Evolutionary conservation across 2,329 filamentous ascomycete species (phyloP), one percentile per base, ranked within the genome.

Genomic region (Xylariomycetidae sp.): DNA sequence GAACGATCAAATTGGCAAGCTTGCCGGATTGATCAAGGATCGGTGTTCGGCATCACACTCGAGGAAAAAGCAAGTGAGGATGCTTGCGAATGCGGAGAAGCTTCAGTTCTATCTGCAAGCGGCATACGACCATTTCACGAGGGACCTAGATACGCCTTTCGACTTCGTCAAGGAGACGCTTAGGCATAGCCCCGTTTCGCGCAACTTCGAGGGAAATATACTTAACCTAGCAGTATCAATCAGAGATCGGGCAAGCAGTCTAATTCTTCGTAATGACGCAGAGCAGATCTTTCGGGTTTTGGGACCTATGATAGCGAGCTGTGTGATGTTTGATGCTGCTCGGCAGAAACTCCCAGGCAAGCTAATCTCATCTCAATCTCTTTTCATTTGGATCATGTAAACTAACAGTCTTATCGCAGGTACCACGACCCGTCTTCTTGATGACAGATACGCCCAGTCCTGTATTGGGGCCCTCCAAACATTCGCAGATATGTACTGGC

Each of bases 1-100:
- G 41, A 54, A 69, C 30, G 56, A 62, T 15, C 71, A 76, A 53
- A 58, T 69, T 12, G 51, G 55, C 14, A 66, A 67, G 40, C 57
- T 75, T 2, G 62, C 69, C 32, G 41, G 45, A 9, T 54, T 64
- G 16, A 67, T 74, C 31, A 56, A 57, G 19, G 49, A 48, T 9
- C 61, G 60, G 18, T 67, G 62, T 45, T 53, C 59, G 20, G 48
- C 54, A 16, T 64, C 70, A 1, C 59, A 61, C 31, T 41, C 57
- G 10, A 54, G 53, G 19, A 73, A 72, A 43, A 55, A 56, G 22
- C 50, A 58, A 37, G 57, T 67, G 4, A 62, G 70, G 5, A 57
- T 57, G 54, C 37, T 55, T 13, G 53, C 54, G 7, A 50, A 43
- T 12, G 49, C 52, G 2, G 43, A 53, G 30, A 46, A 50, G 33